These are phyloP conservation scores for Diplodia sapinea DNA, from an alignment of 2,329 filamentous ascomycete genomes.

Conservation along the genomic window DNA sequence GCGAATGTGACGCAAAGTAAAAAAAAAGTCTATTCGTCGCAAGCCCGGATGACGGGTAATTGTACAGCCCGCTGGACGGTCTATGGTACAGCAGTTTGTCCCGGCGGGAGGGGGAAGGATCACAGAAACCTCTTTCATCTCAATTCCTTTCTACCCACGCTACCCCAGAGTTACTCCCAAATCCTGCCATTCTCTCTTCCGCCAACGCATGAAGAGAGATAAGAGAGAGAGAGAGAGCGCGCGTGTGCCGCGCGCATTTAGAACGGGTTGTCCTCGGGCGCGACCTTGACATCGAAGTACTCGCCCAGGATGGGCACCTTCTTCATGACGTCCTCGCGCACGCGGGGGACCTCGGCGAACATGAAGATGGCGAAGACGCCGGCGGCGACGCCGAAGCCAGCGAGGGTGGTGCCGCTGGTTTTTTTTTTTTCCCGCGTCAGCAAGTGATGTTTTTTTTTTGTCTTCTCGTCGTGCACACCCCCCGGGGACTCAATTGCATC, in stretches of 20 bases:
- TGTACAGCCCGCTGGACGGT: too few species aligned
- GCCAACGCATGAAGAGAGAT: not conserved
- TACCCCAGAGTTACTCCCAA: too few species aligned
- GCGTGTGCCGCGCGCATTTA: conserved; percentile 37
- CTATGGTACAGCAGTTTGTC: too few species aligned
- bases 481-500: too few species aligned
- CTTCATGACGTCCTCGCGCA: conserved; percentile 66
- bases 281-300: conserved; percentile 63
- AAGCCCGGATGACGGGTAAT: too few species aligned
- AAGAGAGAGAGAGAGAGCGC: not conserved
- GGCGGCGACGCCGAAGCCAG: conserved; percentile 62
- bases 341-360: conserved; percentile 67
- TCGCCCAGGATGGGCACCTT: conserved; percentile 64
- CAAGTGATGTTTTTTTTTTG: not conserved
- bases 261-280: conserved; percentile 69
- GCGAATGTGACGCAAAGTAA: too few species aligned
- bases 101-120: too few species aligned
- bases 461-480: too few species aligned
- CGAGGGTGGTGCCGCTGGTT: conserved; percentile 52
- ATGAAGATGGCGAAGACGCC: conserved; percentile 68
- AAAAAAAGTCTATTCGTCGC: too few species aligned
- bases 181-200: too few species aligned
- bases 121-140: too few species aligned
- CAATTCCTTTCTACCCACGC: not conserved
- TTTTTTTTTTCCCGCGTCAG: not conserved